Base-by-base conservation (phyloP, 495 filamentous ascomycete species). In the Aspergillus avenaceus region DNA sequence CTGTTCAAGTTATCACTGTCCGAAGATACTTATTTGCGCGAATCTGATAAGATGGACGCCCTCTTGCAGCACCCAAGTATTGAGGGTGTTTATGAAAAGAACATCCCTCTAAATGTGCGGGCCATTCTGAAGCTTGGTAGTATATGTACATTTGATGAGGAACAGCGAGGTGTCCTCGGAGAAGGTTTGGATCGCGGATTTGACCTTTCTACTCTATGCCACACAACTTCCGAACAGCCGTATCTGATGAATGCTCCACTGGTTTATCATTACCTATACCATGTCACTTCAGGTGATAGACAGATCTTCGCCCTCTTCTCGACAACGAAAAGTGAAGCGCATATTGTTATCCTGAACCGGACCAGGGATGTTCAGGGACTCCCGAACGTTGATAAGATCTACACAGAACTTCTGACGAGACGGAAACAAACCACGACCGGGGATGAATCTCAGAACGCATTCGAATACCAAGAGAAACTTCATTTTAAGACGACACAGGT, bases 221-320 rank as follows among this genome's bases (percentile, higher is more conserved):
- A 81, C 32, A 83, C 85, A 1, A 62, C 73, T 4, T 78, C 86
- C 18, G 80, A 85, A 28, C 76, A 75, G 47, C 78, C 84, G 1
- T 99, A 99, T 58, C 79, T 96, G 8, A 61, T 75, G 32, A 73
- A 84, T 5, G 77, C 80, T 6, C 72, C 79, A 8, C 69, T 97
- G 60, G 82, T 82, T 6, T 97, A 92, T 61, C 70, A 96, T 38
- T 96, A 91, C 62, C 67, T 99, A 19, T 97, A 96, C 46, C 93
- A 99, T 62, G 84, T 97, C 58, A 82, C 85, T 47, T 84, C 90
- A 25, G 90, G 92, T 0, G 91, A 97, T 32, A 78, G 88, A 32
- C 91, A 99, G 61, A 83, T 97, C 50, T 97, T 96, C 74, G 91
- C 87, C 4, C 60, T 97, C 0, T 96, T 97, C 67, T 97, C 95